These are phyloP conservation scores for Botryosphaeria agaves DNA, from an alignment of 2,329 filamentous ascomycete species.

Conservation along the genomic window DNA sequence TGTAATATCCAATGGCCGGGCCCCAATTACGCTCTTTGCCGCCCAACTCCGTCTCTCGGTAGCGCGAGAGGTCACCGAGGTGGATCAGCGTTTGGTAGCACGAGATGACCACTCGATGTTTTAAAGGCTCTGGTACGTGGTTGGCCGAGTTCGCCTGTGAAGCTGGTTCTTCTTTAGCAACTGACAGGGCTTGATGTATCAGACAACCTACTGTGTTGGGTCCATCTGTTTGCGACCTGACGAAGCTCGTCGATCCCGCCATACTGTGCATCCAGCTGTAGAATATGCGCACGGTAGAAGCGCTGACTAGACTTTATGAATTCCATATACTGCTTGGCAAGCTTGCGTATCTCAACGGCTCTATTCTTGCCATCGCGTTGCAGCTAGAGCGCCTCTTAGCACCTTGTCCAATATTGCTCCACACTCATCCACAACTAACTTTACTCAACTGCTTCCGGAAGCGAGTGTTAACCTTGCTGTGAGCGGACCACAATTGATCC, in stretches of 20 bases:
- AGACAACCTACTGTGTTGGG: no score
- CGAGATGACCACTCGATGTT: constrained; percentile 46
- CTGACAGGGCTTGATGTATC: no score
- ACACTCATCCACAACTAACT: constrained; percentile 19
- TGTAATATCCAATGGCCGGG: constrained; percentile 68
- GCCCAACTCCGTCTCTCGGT: constrained; percentile 57
- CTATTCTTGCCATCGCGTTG: constrained; percentile 33
- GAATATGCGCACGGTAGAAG: constrained; percentile 77
- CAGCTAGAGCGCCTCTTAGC: no score
- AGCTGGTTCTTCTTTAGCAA: no score
- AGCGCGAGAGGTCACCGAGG: constrained; percentile 79
- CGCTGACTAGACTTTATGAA: constrained; percentile 79
- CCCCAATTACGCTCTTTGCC: constrained; percentile 62
- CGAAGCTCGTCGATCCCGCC: constrained; percentile 39
- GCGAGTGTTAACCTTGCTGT: constrained; percentile 58
- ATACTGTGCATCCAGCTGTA: constrained; percentile 49
- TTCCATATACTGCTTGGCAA: constrained; percentile 63
- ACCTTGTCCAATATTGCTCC: no score
- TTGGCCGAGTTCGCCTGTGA: no score
- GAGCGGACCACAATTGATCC: constrained; percentile 57
- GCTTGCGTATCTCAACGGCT: constrained; percentile 51
- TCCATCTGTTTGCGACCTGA: constrained; percentile 29
- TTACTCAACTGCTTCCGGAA: constrained; percentile 54
- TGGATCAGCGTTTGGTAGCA: constrained; percentile 74
- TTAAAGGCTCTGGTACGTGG: no score